These are phyloP conservation scores for Ustilago nuda DNA, from an alignment of 1,284 basidiomycete genomes.

Conservation along the genomic window DNA sequence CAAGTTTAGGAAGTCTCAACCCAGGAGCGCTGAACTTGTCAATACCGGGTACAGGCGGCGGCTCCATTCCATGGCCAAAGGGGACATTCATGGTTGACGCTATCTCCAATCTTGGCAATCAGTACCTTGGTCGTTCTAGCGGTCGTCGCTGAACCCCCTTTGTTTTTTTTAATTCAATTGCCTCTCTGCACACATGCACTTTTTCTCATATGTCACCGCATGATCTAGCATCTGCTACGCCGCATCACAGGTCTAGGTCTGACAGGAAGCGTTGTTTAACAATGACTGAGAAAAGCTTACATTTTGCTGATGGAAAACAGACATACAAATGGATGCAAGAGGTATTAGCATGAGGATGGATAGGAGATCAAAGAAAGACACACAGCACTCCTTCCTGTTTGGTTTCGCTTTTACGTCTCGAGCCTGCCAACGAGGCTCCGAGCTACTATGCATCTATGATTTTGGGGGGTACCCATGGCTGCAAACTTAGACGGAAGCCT, in stretches of 20 bases:
- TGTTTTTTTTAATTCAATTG: background rate
- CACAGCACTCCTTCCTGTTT: background rate
- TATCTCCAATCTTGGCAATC: slow-evolving; percentile 43
- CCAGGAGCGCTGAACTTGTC: slow-evolving; percentile 26
- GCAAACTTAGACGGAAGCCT: slow-evolving; percentile 34
- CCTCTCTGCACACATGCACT: slow-evolving; percentile 15
- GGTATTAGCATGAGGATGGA: slow-evolving; percentile 30
- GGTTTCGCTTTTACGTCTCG: background rate
- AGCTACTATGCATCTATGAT: slow-evolving; percentile 14
- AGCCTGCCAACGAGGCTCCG: background rate
- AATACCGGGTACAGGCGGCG: slow-evolving; percentile 25
- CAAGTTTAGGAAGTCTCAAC: slow-evolving; percentile 21
- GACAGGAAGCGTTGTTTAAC: background rate
- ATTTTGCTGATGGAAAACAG: slow-evolving; percentile 13
- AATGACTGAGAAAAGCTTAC: slow-evolving; percentile 12
- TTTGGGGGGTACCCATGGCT: background rate
- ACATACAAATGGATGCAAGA: slow-evolving; percentile 20
- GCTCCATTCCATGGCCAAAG: slow-evolving; percentile 39
- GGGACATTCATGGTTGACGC: slow-evolving; percentile 51
- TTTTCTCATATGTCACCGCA: slow-evolving; percentile 6
- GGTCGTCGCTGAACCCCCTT: slow-evolving; percentile 24
- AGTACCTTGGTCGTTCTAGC: slow-evolving; percentile 41
- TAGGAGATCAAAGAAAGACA: background rate
- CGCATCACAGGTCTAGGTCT: background rate
- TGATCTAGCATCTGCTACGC: background rate